Conservation (phyloP, 2,329 filamentous ascomycete species). For the Aaosphaeria arxii region DNA sequence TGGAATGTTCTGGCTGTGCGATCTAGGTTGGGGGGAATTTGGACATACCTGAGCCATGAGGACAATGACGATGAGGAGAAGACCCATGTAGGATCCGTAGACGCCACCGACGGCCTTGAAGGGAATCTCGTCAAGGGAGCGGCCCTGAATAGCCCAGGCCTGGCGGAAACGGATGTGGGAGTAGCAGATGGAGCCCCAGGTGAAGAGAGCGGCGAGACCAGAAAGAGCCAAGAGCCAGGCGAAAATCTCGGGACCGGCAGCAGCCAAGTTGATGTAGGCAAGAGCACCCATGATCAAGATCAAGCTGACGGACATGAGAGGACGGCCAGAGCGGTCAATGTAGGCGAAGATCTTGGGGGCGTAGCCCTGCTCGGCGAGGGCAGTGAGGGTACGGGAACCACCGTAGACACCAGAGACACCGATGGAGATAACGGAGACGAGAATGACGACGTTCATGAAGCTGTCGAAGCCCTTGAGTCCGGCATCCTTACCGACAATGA, state of each 20-base stretch:
- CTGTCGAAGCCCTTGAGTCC: slow-evolving; percentile 59
- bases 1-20: slow-evolving; percentile 2
- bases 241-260: slow-evolving; percentile 57
- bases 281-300: slow-evolving; percentile 69
- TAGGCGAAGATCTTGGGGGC: slow-evolving; percentile 76
- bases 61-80: slow-evolving; percentile 37
- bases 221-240: slow-evolving; percentile 77
- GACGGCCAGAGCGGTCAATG: slow-evolving; percentile 79
- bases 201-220: slow-evolving; percentile 72
- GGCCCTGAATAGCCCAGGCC: slow-evolving; percentile 37
- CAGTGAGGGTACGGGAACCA: slow-evolving; percentile 56
- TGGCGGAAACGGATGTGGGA: slow-evolving; percentile 86
- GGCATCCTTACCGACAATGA: slow-evolving; percentile 61
- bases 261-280: slow-evolving; percentile 59
- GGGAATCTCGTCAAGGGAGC: slow-evolving; percentile 44
- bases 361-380: slow-evolving; percentile 56
- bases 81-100: slow-evolving; percentile 39
- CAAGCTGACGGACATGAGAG: slow-evolving; percentile 68
- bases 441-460: slow-evolving; percentile 66
- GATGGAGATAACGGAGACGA: slow-evolving; percentile 59
- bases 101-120: slow-evolving; percentile 42
- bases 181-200: slow-evolving; percentile 82
- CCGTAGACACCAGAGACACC: slow-evolving; percentile 59
- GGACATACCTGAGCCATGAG: slow-evolving; percentile 37
- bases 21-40: slow-evolving; percentile 38